Evolutionary conservation across 2,329 filamentous ascomycete genomes (phyloP), one percentile per base, ranked within the genome.

Genomic region (Lachnellula suecica): DNA sequence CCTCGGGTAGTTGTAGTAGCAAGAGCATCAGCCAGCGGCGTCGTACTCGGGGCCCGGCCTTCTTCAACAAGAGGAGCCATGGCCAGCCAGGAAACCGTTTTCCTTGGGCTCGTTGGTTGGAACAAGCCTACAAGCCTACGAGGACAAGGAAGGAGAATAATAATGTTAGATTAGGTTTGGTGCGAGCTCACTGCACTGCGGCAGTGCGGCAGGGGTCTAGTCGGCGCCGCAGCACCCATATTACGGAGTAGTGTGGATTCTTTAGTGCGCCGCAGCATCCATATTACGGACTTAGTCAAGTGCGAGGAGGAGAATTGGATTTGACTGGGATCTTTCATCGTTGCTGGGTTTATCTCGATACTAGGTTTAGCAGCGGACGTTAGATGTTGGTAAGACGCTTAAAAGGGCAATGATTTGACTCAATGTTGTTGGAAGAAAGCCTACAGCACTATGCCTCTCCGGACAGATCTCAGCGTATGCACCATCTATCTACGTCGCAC

Each of bases 101-200:
- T n/a, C n/a, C 6, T 4, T 8, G 9, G 10, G n/a, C 9, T 38
- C 35, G 35, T 38, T 38, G 35, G 35, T 38, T 38, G 17, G 11
- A 17, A 9, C n/a, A n/a, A n/a, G n/a, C n/a, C n/a, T n/a, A n/a
- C n/a, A n/a, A n/a, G n/a, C n/a, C n/a, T n/a, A n/a, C n/a, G n/a
- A n/a, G n/a, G n/a, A n/a, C n/a, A n/a, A n/a, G n/a, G n/a, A n/a
- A n/a, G n/a, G n/a, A n/a, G 11, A 15, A 38, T 17, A 27, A 10
- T 31, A 45, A 46, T 51, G 43, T 51, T 51, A 51, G 42, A 51
- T 51, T 51, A 51, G 49, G 43, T 46, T 51, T 42, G 34, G 27
- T 15, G 20, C 17, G 29, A 35, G 13, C 31, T 15, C 5, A 15
- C 29, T 13, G 29, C 29, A 11, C n/a, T n/a, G n/a, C n/a, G n/a